Percentiles rank a stretch among this genome's conserved stretches.
These are phyloP conservation scores for Epicoccum nigrum DNA, from an alignment of 2,329 filamentous ascomycete genomes.

Conservation along the genomic window DNA sequence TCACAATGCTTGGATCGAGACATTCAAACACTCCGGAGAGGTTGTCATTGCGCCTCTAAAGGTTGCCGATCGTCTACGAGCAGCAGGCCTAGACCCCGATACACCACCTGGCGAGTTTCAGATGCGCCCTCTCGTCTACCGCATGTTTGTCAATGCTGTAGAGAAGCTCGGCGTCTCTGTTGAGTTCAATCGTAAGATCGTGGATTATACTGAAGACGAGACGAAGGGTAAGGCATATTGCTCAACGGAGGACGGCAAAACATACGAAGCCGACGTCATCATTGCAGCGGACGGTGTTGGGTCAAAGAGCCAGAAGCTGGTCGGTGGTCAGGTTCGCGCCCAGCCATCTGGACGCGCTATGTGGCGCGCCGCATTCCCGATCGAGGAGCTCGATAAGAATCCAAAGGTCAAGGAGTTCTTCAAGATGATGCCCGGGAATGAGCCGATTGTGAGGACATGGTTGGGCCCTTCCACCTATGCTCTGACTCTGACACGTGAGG, in stretches of 20 bases:
- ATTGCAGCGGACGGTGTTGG: slow-evolving; percentile 52
- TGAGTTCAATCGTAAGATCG: slow-evolving; percentile 50
- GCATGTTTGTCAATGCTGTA: slow-evolving; percentile 60
- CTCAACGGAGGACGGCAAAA: slow-evolving; percentile 48
- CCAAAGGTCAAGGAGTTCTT: slow-evolving; percentile 56
- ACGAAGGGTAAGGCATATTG: slow-evolving; percentile 45
- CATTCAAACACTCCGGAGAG: slow-evolving; percentile 60
- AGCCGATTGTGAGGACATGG: slow-evolving; percentile 55
- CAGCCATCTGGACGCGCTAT: slow-evolving; percentile 48
- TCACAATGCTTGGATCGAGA: slow-evolving; percentile 62
- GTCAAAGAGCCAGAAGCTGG: slow-evolving; percentile 53
- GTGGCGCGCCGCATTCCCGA: slow-evolving; percentile 51
- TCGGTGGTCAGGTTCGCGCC: slow-evolving; percentile 53
- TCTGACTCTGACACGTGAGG: slow-evolving; percentile 53
- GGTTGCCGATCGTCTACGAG: slow-evolving; percentile 58
- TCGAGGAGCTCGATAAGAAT: slow-evolving; percentile 53
- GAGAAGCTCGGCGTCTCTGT: slow-evolving; percentile 53
- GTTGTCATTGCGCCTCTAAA: slow-evolving; percentile 56
- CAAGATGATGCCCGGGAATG: slow-evolving; percentile 50
- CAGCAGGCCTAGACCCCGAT: slow-evolving; percentile 52
- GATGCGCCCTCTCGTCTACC: slow-evolving; percentile 62
- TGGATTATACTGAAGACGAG: slow-evolving; percentile 55
- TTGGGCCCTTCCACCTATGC: slow-evolving; percentile 54
- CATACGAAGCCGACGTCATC: slow-evolving; percentile 51
- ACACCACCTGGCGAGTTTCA: slow-evolving; percentile 62